Evolutionary conservation across 805 yeast genomes (phyloP), one percentile per base, ranked within the genome.

Genomic region (Phaffomyces antillensis): DNA sequence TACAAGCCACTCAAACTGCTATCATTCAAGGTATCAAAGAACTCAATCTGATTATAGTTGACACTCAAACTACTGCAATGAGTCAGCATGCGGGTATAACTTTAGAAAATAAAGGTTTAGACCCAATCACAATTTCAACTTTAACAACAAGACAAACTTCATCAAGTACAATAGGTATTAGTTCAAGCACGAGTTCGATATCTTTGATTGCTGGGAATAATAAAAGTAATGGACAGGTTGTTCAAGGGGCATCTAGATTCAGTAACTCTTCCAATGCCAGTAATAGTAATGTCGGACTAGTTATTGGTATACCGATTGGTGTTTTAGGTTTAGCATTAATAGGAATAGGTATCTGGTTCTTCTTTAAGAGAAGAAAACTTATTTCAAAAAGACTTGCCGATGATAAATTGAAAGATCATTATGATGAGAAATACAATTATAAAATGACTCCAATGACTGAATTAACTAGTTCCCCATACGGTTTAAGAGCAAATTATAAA

Each of bases 251-350:
- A 18, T 36, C 47, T 6, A 11, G 37, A 7, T 40, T 44, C 16
- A 25, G 39, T 12, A 34, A 39, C n/a, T 16, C 40, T 10, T 16
- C 43, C 15, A 32, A 8, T 24, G 3, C 37, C 8, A 41, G 28
- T 9, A 43, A 39, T 23, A 17, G 51, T 0, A 55, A 51, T 23
- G 47, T 55, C 24, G 58, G 56, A 1, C 31, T 59, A 1, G 52
- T 56, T 23, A 50, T 59, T 17, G 63, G 61, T 12, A 52, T 59
- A 7, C 61, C 63, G 0, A 42, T 59, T 32, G 60, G 56, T 5
- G 51, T 56, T 9, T 36, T 58, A 26, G 51, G 52, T 7, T n/a
- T 41, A 4, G 40, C 49, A 1, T 35, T 58, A 9, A 9, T 53
- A 1, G 26, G 43, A 0, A 32, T 55, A 6, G 49, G 43, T 0